A percentile compares a stretch with the other conserved stretches of the same genome.
phyloP scores from a whole-genome alignment of 345 rosid species.

The Kernera saxatilis region DNA sequence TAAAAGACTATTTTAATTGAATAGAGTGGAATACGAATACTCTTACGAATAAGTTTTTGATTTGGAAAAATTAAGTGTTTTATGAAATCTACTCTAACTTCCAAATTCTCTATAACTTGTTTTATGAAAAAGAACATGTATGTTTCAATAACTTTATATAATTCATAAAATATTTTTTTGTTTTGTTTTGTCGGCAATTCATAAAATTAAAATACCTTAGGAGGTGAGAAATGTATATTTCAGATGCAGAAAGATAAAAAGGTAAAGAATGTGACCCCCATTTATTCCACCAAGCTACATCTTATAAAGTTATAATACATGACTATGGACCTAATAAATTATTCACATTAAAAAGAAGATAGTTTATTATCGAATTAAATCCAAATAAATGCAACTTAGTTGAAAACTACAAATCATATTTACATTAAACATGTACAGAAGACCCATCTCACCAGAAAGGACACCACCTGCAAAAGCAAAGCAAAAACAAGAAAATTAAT shows the following conservation, averaged over 20 bases:
- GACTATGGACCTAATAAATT: neutral
- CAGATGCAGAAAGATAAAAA: neutral
- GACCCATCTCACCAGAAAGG: constrained; percentile 73
- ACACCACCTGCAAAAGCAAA: constrained; percentile 68
- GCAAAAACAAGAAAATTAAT: neutral
- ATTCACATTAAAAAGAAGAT: constrained; percentile 15
- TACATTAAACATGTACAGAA: constrained; percentile 18
- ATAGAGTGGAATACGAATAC: neutral
- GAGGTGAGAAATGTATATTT: neutral
- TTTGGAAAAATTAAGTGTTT: neutral
- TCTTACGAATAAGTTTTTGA: neutral
- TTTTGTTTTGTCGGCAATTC: neutral
- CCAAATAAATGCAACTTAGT: constrained; percentile 11
- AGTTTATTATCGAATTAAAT: neutral
- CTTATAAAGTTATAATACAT: neutral
- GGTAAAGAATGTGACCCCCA: neutral
- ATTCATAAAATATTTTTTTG: neutral
- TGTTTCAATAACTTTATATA: neutral
- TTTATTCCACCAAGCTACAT: constrained; percentile 5
- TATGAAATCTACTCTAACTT: neutral
- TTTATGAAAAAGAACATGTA: neutral
- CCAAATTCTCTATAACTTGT: neutral
- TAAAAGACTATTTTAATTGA: neutral
- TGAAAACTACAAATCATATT: constrained; percentile 14
- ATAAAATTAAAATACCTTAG: neutral